Evolutionary conservation across 805 yeast genomes (phyloP), one percentile per base, ranked within the genome.

Genomic region (Candida chauliodis): DNA sequence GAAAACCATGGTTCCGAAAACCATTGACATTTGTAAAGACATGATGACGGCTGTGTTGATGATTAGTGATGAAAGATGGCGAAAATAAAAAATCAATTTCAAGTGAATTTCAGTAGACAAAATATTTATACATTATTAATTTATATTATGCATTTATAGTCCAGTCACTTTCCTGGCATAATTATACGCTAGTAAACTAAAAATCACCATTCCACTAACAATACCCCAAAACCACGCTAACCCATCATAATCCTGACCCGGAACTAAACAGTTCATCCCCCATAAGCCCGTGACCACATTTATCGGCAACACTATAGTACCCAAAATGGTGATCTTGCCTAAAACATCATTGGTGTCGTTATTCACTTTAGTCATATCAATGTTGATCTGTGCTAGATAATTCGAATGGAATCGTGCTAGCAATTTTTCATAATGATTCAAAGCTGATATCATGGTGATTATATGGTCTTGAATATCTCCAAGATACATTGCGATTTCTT

Each of bases 251-350:
- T 57, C 69, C 57, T 91, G 98, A 0, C 99, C 99, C 0, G 99
- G 99, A 24, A 93, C 99, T 8, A 87, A 52, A 48, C 93, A 95
- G 64, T 93, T 93, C 99, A 93, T 93, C 40, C 99, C 99, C 98
- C 98, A 93, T 33, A 93, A 65, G 15, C 99, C 99, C 0, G 99
- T 93, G 16, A 93, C 83, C 39, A 93, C 87, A 56, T 93, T 93
- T 76, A 93, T 78, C 3, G 99, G 99, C 42, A 93, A 67, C 15
- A 93, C 96, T 40, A 93, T 87, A 0, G 98, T 88, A 74, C 98
- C 99, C 45, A 91, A 63, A 29, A 90, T 82, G 3, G 98, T 87
- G 40, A 91, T 87, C 57, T 90, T 88, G 8, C 97, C 95, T 53
- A 91, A 73, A 2, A 90, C 95, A 57, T 93, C 98, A 59, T 93